Percentiles rank a stretch among this genome's conserved stretches.
These are phyloP conservation scores for Paraglomus occultum DNA, from an alignment of 192 early-diverging fungal genomes.

Conservation along the genomic window DNA sequence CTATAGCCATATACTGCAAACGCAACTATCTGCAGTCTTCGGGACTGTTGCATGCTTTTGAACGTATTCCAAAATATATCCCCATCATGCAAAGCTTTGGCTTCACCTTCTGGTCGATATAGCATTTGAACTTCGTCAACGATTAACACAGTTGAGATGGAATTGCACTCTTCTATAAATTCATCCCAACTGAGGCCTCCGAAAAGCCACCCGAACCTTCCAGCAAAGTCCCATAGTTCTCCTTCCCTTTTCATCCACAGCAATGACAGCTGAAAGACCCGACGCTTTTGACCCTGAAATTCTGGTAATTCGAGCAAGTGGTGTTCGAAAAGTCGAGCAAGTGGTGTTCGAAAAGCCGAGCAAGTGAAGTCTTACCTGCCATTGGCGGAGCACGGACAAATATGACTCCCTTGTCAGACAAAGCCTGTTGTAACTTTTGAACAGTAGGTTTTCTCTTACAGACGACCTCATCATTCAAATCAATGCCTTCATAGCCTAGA, in stretches of 20 bases:
- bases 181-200: neutral
- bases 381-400: conserved; percentile 25
- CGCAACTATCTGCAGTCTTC: neutral
- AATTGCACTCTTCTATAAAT: conserved; percentile 9
- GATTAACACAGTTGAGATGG: conserved; percentile 22
- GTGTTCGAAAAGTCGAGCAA: conserved; percentile 16
- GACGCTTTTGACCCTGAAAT: conserved; percentile 7
- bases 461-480: neutral
- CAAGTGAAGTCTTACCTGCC: conserved; percentile 22
- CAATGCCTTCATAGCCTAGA: neutral
- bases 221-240: neutral
- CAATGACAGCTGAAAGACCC: conserved; percentile 14
- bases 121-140: conserved; percentile 27
- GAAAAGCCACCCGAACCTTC: neutral
- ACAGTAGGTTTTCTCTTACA: neutral
- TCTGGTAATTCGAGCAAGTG: neutral
- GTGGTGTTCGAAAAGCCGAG: conserved; percentile 18
- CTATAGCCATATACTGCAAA: conserved; percentile 26
- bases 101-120: neutral
- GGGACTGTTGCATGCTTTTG: conserved; percentile 3
- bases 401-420: neutral
- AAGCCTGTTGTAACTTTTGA: neutral
- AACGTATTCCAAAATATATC: conserved; percentile 18
- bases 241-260: conserved; percentile 17
- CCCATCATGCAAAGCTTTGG: neutral